phyloP scores from a whole-genome alignment of 2,329 filamentous ascomycete species.

The Ampelomyces quisqualis region DNA sequence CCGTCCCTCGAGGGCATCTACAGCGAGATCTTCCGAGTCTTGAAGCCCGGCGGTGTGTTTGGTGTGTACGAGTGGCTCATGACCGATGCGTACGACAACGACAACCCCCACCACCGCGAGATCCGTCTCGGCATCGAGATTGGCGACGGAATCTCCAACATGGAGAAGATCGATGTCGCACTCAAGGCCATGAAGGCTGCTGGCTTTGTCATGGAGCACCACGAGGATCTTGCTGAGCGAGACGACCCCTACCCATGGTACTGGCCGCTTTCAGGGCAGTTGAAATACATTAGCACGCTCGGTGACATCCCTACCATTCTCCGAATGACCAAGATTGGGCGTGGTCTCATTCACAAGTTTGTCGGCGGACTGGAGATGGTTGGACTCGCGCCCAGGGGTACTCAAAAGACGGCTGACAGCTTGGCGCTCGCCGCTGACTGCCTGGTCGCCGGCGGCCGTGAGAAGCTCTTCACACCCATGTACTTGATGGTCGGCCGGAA shows the following conservation, averaged over 20 bases:
- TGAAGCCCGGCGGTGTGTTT: slow-evolving; percentile 94
- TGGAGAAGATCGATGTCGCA: slow-evolving; percentile 84
- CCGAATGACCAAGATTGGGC: slow-evolving; percentile 85
- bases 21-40: slow-evolving; percentile 87
- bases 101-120: slow-evolving; percentile 80
- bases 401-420: slow-evolving; percentile 92
- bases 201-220: slow-evolving; percentile 78
- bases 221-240: slow-evolving; percentile 83
- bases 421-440: slow-evolving; percentile 79
- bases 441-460: slow-evolving; percentile 79
- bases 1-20: slow-evolving; percentile 90
- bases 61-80: slow-evolving; percentile 99
- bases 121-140: slow-evolving; percentile 94
- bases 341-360: slow-evolving; percentile 72
- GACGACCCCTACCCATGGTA: slow-evolving; percentile 84
- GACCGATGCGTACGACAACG: slow-evolving; percentile 92
- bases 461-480: slow-evolving; percentile 98
- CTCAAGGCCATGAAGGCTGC: slow-evolving; percentile 80
- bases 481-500: slow-evolving; percentile 95
- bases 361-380: slow-evolving; percentile 75
- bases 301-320: slow-evolving; percentile 80
- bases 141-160: slow-evolving; percentile 95
- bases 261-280: slow-evolving; percentile 83
- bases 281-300: slow-evolving; percentile 77
- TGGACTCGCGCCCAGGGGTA: slow-evolving; percentile 74